phyloP scores from a whole-genome alignment of 129 eudicot species.

The Oenanthe sinensis region DNA sequence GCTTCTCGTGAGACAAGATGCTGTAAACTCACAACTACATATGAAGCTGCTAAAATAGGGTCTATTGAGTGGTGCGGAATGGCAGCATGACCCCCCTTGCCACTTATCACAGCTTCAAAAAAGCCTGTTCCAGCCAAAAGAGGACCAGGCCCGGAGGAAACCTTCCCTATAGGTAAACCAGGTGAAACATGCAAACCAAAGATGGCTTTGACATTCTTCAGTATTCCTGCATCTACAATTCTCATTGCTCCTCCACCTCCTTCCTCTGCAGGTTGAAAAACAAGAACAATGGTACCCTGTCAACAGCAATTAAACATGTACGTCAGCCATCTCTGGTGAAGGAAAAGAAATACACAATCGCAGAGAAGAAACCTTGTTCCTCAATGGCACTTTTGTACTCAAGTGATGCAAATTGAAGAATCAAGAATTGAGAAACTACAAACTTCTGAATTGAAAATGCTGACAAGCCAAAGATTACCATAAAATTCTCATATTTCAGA shows the following conservation, averaged over 20 bases:
- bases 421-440: neutral
- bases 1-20: conserved; percentile 94
- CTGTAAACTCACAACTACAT: conserved; percentile 78
- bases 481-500: neutral
- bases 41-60: conserved; percentile 92
- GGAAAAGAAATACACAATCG: neutral
- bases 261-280: conserved; percentile 97
- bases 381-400: neutral
- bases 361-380: neutral
- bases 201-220: conserved; percentile 82
- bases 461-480: neutral
- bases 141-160: conserved; percentile 62
- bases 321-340: neutral
- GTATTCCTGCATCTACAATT: conserved; percentile 61
- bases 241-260: conserved; percentile 89
- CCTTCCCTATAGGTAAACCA: conserved; percentile 55
- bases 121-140: conserved; percentile 77
- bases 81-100: conserved; percentile 98
- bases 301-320: conserved; percentile 3
- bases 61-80: conserved; percentile 94
- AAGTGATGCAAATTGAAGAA: neutral
- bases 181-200: conserved; percentile 71
- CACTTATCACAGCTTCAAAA: conserved; percentile 78
- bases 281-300: conserved; percentile 88
- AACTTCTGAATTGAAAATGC: neutral